A percentile compares a stretch with the other conserved stretches of the same genome.
These are phyloP conservation scores for Xylariomycetidae sp. DNA, from an alignment of 2,329 filamentous ascomycete genomes.

Conservation along the genomic window DNA sequence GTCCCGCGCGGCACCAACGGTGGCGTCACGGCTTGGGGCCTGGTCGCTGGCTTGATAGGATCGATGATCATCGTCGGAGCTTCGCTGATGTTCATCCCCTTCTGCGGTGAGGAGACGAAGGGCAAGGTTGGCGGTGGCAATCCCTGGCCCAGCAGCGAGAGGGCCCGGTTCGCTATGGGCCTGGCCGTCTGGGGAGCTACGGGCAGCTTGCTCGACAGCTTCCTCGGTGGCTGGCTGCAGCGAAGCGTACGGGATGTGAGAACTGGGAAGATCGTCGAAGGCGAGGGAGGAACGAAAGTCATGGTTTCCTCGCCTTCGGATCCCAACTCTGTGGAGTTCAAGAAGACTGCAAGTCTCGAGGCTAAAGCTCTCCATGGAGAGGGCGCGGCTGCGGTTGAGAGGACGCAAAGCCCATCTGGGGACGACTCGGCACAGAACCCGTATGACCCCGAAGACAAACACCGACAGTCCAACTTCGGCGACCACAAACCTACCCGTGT, in stretches of 20 bases:
- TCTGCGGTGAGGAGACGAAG: conserved; percentile 47
- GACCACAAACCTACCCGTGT: conserved; percentile 54
- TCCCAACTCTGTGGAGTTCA: conserved; percentile 18
- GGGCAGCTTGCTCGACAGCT: conserved; percentile 80
- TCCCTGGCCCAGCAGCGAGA: conserved; percentile 43
- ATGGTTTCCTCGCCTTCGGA: conserved; percentile 35
- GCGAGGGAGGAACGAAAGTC: conserved; percentile 62
- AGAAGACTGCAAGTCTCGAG: conserved; percentile 34
- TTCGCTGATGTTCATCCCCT: conserved; percentile 61
- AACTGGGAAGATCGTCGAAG: conserved; percentile 84
- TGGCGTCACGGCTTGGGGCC: conserved; percentile 71
- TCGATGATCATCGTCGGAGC: conserved; percentile 63
- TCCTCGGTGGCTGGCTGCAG: conserved; percentile 80
- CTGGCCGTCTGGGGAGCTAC: conserved; percentile 68
- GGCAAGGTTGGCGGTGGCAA: conserved; percentile 35
- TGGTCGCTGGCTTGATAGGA: conserved; percentile 68
- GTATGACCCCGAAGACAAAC: conserved; percentile 45
- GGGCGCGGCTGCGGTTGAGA: conserved; percentile 36
- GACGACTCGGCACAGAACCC: conserved; percentile 31
- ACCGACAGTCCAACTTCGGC: conserved; percentile 47
- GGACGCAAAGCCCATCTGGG: conserved; percentile 16
- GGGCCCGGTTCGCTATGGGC: conserved; percentile 43
- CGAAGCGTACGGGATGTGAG: conserved; percentile 78
- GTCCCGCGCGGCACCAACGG: conserved; percentile 93
- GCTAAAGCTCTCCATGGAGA: conserved; percentile 37